These are phyloP conservation scores for Podospora fimiseda DNA, from an alignment of 495 filamentous ascomycete genomes.

Conservation along the genomic window DNA sequence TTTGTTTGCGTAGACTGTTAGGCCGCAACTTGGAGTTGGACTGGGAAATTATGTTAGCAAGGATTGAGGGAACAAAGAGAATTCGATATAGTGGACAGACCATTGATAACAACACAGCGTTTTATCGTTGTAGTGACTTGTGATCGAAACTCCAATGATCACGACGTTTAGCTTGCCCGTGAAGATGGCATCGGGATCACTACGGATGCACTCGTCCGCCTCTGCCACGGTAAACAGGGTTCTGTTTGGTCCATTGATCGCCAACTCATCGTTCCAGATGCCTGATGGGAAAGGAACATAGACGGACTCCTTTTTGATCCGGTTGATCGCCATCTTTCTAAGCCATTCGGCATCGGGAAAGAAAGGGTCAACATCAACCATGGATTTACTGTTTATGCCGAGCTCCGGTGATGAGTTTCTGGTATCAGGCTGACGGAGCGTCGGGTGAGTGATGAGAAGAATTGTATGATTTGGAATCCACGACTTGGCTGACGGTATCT, in stretches of 20 bases:
- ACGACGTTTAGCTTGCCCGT: conserved; percentile 55
- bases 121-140: conserved; percentile 36
- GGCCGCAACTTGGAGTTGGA: conserved; percentile 41
- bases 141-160: conserved; percentile 48
- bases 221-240: conserved; percentile 54
- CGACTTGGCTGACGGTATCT: conserved; percentile 38
- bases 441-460: conserved; percentile 51
- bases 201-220: conserved; percentile 50
- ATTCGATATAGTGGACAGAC: conserved; percentile 30
- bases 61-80: background rate
- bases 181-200: conserved; percentile 34
- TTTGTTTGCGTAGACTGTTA: conserved; percentile 49
- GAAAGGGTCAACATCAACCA: conserved; percentile 53
- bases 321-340: conserved; percentile 39
- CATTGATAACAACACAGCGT: conserved; percentile 54
- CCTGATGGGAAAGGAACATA: conserved; percentile 46
- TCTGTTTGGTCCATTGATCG: conserved; percentile 36
- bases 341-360: conserved; percentile 55
- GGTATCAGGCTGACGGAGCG: conserved; percentile 26
- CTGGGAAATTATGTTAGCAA: background rate
- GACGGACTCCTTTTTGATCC: conserved; percentile 49
- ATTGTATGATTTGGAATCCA: conserved; percentile 52
- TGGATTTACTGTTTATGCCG: conserved; percentile 39
- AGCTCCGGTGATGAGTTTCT: conserved; percentile 27
- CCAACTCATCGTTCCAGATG: conserved; percentile 47